These are phyloP conservation scores for Diddensiella caesifluorescens DNA, from an alignment of 805 yeast genomes.

Conservation along the genomic window DNA sequence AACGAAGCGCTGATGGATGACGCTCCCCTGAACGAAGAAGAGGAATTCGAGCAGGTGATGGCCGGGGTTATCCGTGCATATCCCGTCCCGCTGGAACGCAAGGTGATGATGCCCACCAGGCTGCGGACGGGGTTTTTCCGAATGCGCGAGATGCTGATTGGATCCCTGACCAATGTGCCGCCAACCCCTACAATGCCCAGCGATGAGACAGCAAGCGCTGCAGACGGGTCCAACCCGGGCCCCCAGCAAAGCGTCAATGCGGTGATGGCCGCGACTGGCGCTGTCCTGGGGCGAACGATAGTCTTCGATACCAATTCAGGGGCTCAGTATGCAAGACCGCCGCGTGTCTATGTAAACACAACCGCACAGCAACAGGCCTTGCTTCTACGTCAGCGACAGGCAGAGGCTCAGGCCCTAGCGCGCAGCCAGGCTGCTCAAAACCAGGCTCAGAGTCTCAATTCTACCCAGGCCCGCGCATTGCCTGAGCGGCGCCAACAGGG, in stretches of 20 bases:
- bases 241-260: constrained; percentile 19
- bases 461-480: too few species aligned
- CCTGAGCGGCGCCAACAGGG: too few species aligned
- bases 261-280: constrained; percentile 32
- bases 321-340: constrained; percentile 29
- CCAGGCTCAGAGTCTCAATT: constrained; percentile 15
- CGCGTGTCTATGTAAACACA: constrained; percentile 23
- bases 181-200: constrained; percentile 48
- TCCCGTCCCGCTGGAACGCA: constrained; percentile 71
- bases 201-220: constrained; percentile 5
- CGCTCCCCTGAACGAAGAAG: constrained; percentile 66
- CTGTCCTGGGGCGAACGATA: constrained; percentile 31
- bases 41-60: constrained; percentile 82
- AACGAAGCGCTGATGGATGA: constrained; percentile 28
- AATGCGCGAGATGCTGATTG: constrained; percentile 85
- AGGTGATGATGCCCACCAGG: constrained; percentile 63
- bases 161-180: constrained; percentile 57
- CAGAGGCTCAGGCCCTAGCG: constrained; percentile 18
- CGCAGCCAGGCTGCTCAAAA: constrained; percentile 16
- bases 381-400: constrained; percentile 15
- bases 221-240: constrained; percentile 4
- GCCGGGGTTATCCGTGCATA: constrained; percentile 75
- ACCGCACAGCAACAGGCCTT: constrained; percentile 17
- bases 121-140: constrained; percentile 64
- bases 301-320: constrained; percentile 29